Evolutionary conservation across 2,329 filamentous ascomycete genomes (phyloP).

Genomic region (Talaromyces sp.): DNA sequence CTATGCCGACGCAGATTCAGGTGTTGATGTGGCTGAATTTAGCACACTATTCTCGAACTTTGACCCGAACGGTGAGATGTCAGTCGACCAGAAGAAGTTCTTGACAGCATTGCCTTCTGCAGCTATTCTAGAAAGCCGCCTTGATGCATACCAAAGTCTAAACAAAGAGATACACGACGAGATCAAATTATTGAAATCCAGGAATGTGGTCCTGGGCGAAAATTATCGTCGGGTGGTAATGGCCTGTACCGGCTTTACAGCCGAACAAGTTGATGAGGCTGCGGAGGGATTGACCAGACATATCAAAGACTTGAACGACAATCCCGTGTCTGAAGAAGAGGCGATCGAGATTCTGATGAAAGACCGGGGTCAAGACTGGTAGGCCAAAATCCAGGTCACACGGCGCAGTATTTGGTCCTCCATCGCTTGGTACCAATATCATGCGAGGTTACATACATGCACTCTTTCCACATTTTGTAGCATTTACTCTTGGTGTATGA

Average conservation of each 20-base stretch:
- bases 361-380: constrained; percentile 46
- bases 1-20: constrained; percentile 47
- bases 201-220: constrained; percentile 77
- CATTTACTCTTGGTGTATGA: constrained; percentile 6
- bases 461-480: not conserved
- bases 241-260: constrained; percentile 76
- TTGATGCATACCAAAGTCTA: constrained; percentile 67
- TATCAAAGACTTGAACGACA: constrained; percentile 73
- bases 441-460: not conserved
- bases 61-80: constrained; percentile 42
- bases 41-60: constrained; percentile 38
- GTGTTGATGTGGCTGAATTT: constrained; percentile 36
- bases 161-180: constrained; percentile 65
- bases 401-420: not conserved
- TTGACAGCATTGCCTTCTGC: constrained; percentile 56
- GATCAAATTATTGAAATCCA: constrained; percentile 68
- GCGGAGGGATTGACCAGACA: constrained; percentile 78
- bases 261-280: constrained; percentile 74
- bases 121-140: constrained; percentile 62
- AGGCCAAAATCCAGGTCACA: constrained; percentile 12
- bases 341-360: constrained; percentile 46
- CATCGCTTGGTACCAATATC: not conserved
- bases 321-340: constrained; percentile 43
- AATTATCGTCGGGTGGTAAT: constrained; percentile 87
- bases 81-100: constrained; percentile 42